Conservation (phyloP, 176 grass and related monocot genomes). For the Ensete ventricosum region DNA sequence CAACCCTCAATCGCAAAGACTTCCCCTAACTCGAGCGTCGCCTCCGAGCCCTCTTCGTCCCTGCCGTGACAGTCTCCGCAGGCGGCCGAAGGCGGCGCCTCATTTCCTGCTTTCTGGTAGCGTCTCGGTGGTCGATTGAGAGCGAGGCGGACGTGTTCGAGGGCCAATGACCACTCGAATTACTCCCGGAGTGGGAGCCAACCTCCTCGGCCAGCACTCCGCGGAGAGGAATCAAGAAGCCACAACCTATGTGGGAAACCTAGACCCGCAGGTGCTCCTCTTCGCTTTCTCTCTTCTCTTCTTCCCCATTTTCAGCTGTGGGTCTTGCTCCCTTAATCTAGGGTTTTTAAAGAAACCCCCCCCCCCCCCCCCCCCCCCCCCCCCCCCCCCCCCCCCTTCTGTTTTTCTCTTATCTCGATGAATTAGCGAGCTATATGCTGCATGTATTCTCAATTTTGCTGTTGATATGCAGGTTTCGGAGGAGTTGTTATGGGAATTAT, state of each 20-base stretch:
- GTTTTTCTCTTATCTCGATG: too few species aligned
- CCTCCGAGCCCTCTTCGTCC: too few species aligned
- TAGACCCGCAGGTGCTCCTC: constrained; percentile 74
- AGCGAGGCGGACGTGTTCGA: not conserved
- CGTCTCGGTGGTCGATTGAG: not conserved
- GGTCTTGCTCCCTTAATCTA: not conserved
- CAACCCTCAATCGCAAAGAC: too few species aligned
- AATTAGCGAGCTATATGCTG: too few species aligned
- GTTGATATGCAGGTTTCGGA: constrained; percentile 18
- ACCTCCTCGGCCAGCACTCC: constrained; percentile 89
- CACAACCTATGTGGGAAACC: constrained; percentile 95
- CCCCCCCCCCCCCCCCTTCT: too few species aligned
- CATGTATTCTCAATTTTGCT: not conserved
- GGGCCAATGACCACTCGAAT: constrained; percentile 80
- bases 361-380: too few species aligned
- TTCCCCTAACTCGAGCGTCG: too few species aligned
- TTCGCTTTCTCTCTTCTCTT: not conserved
- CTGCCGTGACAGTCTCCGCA: too few species aligned
- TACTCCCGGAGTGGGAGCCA: constrained; percentile 93
- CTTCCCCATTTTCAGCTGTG: not conserved
- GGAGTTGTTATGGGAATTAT: constrained; percentile 81
- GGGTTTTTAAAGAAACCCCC: not conserved
- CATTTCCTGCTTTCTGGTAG: not conserved
- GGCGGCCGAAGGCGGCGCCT: too few species aligned
- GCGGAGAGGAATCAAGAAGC: constrained; percentile 98